A percentile compares a stretch with the other conserved stretches of the same genome.
phyloP scores from a whole-genome alignment of 129 eudicot species.

The Flaveria sonorensis region DNA sequence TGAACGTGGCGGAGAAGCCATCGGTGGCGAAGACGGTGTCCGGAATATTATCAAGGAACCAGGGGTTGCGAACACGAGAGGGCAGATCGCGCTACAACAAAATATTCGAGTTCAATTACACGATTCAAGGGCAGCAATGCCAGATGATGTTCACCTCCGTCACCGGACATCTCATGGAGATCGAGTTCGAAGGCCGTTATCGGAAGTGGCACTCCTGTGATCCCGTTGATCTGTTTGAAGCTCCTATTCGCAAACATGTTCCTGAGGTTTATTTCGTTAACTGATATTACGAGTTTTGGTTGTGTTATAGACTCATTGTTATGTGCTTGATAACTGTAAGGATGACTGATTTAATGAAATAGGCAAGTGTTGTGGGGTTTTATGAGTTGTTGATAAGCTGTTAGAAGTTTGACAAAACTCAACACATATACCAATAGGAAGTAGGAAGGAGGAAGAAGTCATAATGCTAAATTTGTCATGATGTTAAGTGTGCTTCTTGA shows the following conservation, averaged over 20 bases:
- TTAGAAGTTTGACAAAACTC: too few relatives aligned
- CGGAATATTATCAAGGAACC: slow-evolving; percentile 56
- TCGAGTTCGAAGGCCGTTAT: slow-evolving; percentile 78
- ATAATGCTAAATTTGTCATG: background rate
- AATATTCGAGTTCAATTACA: slow-evolving; percentile 73
- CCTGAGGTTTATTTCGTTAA: slow-evolving; percentile 40
- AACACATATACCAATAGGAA: too few relatives aligned
- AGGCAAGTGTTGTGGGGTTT: too few relatives aligned
- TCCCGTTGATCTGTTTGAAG: slow-evolving; percentile 70
- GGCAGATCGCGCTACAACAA: slow-evolving; percentile 87
- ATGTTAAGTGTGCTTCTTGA: background rate
- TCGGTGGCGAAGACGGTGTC: slow-evolving; percentile 92
- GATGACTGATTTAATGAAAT: too few relatives aligned
- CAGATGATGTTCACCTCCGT: slow-evolving; percentile 87
- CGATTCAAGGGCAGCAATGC: slow-evolving; percentile 53
- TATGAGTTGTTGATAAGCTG: too few relatives aligned
- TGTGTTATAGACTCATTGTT: too few relatives aligned
- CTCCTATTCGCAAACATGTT: slow-evolving; percentile 70
- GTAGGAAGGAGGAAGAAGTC: too few relatives aligned
- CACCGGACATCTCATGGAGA: slow-evolving; percentile 95
- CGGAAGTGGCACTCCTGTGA: slow-evolving; percentile 90
- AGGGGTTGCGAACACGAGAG: slow-evolving; percentile 60
- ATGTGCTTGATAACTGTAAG: too few relatives aligned
- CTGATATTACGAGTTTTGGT: too few relatives aligned
- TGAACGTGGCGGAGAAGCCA: slow-evolving; percentile 98